Base-by-base conservation (phyloP, 768 basidiomycete species). In the Leucosporidium creatinivorum region DNA sequence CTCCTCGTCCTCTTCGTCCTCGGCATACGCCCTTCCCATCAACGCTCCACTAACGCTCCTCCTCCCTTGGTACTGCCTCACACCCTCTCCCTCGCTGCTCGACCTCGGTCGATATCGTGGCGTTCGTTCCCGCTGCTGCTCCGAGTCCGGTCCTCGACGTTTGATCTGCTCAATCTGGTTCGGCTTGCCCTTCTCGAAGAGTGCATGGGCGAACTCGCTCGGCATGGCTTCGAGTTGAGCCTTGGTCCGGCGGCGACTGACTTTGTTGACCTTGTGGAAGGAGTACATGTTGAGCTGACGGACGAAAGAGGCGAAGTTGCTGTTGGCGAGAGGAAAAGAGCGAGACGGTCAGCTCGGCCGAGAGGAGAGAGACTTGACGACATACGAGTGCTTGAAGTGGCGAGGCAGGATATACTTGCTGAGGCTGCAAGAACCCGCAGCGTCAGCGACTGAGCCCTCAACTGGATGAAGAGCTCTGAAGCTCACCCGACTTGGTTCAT, bases 211-310 rank as follows among this genome's bases (percentile, higher is more conserved):
- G 77, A 94, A 97, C 77, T 94, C 90, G 87, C 88, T 89, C 63
- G 86, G 84, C 75, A 91, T 89, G 54, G 84, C 85, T 1, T 50
- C 51, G 49, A 50, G 10, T 69, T 88, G 88, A 63, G 85, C 81
- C 66, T 91, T 89, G 3, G 25, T 7, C 13, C 25, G 36, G 5
- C 58, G 44, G 13, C 58, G 58, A 17, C 26, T 25, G 1, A 77
- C 85, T 85, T 75, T 85, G 87, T 69, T 94, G 83, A 94, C 89
- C 80, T 88, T 88, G 82, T 89, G 89, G 78, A 91, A 91, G 62
- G 89, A 89, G 78, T 92, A 93, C 88, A 91, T 91, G 81, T 92
- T 93, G 70, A 93, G 82, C 76, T 93, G 90, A n/a, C 90, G 84
- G 23, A 93, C 91, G 72, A 93, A 93, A 33, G 88, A 89, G 66